These are phyloP conservation scores for Neophaeococcomyces aloes DNA, from an alignment of 2,329 filamentous ascomycete genomes.

Conservation along the genomic window DNA sequence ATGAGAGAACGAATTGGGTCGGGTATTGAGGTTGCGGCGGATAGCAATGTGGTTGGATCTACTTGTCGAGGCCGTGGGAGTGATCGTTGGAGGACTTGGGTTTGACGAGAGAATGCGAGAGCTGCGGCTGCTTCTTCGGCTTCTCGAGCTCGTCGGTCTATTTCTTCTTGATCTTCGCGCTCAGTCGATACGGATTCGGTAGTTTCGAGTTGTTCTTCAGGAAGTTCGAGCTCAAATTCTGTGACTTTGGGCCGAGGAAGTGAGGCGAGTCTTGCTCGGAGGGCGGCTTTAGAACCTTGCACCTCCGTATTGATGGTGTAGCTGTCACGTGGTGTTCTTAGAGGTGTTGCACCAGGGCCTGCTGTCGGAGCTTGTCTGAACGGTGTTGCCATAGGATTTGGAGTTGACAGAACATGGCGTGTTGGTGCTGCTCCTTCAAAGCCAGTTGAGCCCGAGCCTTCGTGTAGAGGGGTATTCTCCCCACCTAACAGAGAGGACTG, in stretches of 20 bases:
- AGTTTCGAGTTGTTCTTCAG: constrained; percentile 65
- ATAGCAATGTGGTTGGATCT: constrained; percentile 58
- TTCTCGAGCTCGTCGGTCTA: constrained; percentile 58
- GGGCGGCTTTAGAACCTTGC: constrained; percentile 57
- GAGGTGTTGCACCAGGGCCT: constrained; percentile 67
- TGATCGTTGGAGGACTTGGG: constrained; percentile 78
- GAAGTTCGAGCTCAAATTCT: constrained; percentile 78
- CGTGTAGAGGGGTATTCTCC: constrained; percentile 81
- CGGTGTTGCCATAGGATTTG: constrained; percentile 90
- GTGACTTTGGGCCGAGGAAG: constrained; percentile 86
- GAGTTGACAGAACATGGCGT: constrained; percentile 73
- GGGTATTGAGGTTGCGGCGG: constrained; percentile 48
- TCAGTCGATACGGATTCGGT: constrained; percentile 39
- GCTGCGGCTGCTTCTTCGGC: constrained; percentile 53
- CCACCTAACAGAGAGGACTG: constrained; percentile 88
- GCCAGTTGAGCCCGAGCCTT: constrained; percentile 71
- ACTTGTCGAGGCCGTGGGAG: constrained; percentile 67
- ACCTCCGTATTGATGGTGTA: constrained; percentile 72
- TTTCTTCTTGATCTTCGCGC: constrained; percentile 57
- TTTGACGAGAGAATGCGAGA: constrained; percentile 68
- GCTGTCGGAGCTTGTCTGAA: constrained; percentile 56
- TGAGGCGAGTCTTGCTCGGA: constrained; percentile 57
- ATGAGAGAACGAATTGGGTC: constrained; percentile 61
- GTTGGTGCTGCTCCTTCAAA: constrained; percentile 77
- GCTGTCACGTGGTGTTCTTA: constrained; percentile 79